Percentiles rank a stretch among this genome's conserved stretches.
Conservation (phyloP, 2,329 filamentous ascomycete genomes). For the Colletotrichum australisinense region DNA sequence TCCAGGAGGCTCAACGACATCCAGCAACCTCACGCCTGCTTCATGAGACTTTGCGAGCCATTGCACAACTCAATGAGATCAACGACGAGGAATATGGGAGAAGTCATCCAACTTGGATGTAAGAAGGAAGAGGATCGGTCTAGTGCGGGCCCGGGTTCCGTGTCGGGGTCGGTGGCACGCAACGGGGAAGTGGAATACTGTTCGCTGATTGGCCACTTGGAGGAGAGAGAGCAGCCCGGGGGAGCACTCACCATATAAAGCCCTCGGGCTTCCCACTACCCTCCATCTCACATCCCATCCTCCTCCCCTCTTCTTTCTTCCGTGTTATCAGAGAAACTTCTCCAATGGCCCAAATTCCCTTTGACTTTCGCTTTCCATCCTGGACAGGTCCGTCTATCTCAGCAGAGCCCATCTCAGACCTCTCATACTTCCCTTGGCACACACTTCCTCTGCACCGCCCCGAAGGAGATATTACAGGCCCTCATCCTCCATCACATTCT, state of each 20-base stretch:
- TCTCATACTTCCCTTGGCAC: background rate
- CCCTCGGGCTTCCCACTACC: slow-evolving; percentile 32
- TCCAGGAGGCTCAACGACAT: background rate
- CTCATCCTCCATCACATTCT: background rate
- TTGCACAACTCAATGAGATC: background rate
- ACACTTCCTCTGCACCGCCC: background rate
- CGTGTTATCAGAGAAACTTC: slow-evolving; percentile 14
- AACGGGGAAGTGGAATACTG: slow-evolving; percentile 5
- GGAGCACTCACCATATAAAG: slow-evolving; percentile 37
- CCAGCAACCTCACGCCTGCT: background rate
- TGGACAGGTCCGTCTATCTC: background rate
- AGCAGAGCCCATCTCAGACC: background rate
- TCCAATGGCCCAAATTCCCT: background rate
- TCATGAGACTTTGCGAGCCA: background rate
- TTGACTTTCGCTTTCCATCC: slow-evolving; percentile 19
- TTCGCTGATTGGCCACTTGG: slow-evolving; percentile 31
- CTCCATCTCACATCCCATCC: slow-evolving; percentile 23
- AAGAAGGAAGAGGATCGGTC: background rate
- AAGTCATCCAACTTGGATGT: background rate
- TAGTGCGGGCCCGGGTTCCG: slow-evolving; percentile 12
- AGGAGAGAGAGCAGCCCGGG: slow-evolving; percentile 18
- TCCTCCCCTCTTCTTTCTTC: slow-evolving; percentile 11
- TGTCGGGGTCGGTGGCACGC: slow-evolving; percentile 10
- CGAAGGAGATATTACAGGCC: background rate
- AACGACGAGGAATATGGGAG: background rate